Percentiles rank a stretch among this genome's conserved stretches.
Conservation (phyloP, 345 rosid species). For the Crucihimalaya himalaica region DNA sequence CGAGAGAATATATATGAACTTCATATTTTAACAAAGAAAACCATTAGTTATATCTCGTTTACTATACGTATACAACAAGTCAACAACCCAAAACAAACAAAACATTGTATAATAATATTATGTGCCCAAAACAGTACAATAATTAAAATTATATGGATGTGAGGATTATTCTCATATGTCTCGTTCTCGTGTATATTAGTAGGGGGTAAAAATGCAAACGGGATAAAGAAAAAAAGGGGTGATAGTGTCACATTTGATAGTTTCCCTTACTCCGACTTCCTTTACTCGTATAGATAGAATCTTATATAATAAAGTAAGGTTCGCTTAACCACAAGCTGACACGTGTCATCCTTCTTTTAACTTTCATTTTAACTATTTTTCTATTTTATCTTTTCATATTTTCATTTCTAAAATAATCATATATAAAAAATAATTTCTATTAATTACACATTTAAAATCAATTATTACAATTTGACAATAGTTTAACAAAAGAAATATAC, state of each 20-base stretch:
- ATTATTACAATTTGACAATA: too few species aligned
- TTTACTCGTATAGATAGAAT: not conserved
- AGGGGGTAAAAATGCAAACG: not conserved
- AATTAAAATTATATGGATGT: not conserved
- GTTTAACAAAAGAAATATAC: too few species aligned
- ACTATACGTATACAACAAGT: not conserved
- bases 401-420: too few species aligned
- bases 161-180: not conserved
- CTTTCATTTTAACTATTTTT: too few species aligned
- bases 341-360: too few species aligned
- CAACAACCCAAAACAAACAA: not conserved
- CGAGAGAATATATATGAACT: not conserved
- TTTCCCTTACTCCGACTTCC: not conserved
- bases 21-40: not conserved
- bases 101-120: too few species aligned
- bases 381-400: too few species aligned
- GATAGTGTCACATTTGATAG: not conserved
- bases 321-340: too few species aligned
- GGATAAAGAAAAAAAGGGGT: not conserved
- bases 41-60: not conserved
- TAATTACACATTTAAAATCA: too few species aligned
- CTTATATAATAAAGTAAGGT: too few species aligned
- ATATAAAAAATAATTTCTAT: too few species aligned
- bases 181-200: not conserved
- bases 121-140: not conserved